phyloP scores from a whole-genome alignment of 192 early-diverging fungal species.

The Backusella psychrophila region DNA sequence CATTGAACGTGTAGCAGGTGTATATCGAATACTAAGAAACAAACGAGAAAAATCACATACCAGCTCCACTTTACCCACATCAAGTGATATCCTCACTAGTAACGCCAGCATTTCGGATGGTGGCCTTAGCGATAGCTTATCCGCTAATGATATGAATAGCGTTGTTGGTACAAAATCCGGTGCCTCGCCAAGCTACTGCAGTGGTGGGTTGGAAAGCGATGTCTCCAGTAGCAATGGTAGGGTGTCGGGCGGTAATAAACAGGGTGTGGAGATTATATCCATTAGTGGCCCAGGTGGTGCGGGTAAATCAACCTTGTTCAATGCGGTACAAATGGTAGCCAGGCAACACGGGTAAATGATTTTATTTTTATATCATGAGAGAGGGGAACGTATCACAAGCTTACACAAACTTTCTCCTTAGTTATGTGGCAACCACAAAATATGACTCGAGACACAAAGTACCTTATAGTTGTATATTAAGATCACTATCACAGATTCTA shows the following conservation, averaged over 20 bases:
- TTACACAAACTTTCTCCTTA: neutral
- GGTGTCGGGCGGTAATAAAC: neutral
- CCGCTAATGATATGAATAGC: neutral
- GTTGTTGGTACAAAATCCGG: neutral
- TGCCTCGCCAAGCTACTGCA: conserved; percentile 20
- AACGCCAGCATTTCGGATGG: neutral
- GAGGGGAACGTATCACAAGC: neutral
- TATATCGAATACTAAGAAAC: neutral
- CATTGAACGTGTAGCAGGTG: conserved; percentile 18
- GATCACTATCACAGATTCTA: conserved; percentile 29
- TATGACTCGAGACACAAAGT: conserved; percentile 29
- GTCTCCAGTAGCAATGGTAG: conserved; percentile 12
- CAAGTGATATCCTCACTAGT: neutral
- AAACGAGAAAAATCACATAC: conserved; percentile 11
- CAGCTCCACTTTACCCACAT: conserved; percentile 1
- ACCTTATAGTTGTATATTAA: conserved; percentile 31
- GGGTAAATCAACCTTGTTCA: conserved; percentile 29
- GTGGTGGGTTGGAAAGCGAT: conserved; percentile 15
- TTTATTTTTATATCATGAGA: neutral
- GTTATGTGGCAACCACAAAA: conserved; percentile 30
- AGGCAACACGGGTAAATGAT: conserved; percentile 23
- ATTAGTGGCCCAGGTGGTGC: conserved; percentile 31
- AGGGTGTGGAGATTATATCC: conserved; percentile 17
- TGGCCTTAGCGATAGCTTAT: neutral
- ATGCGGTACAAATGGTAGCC: conserved; percentile 29